Base-by-base conservation (phyloP, 2,329 filamentous ascomycete species). In the Nothophoma quercina region DNA sequence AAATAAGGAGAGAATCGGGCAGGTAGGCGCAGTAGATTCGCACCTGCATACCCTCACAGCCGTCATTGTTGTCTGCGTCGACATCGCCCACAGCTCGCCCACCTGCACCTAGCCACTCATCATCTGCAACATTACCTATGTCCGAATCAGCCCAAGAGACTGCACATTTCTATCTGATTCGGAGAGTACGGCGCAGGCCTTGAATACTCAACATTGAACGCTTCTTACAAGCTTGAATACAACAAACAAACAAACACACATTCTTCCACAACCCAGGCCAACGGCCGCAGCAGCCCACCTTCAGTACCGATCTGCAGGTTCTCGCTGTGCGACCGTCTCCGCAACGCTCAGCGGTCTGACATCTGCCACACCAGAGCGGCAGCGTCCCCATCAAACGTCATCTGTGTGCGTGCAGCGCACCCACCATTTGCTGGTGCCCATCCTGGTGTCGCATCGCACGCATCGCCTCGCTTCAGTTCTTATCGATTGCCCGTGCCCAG, bases 131-230 rank as follows among this genome's bases (percentile, higher is more conserved):
- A 35, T 36, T 28, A 47, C 50, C 62, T 64, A 73, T 73, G 70
- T 72, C 62, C 63, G 61, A 63, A 54, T 61, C 64, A 63, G 58
- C 62, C 51, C 55, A 58, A 48, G 64, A 55, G 35, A 59, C 54
- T 60, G 57, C 61, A 49, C 65, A 68, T 59, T 64, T 59, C 59
- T 67, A 64, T 59, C 61, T 70, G 63, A 71, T 71, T 63, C 63
- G 69, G 62, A 68, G 69, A 68, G 60, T 65, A 46, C 63, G 70
- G 62, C 70, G 69, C 59, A 67, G 63, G 41, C 57, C 62, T 45
- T 64, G 62, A 65, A 19, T 9, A 23, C 6, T 12, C 21, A 33
- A 4, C 41, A 22, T 21, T 15, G n/a, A 22, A 34, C 38, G 28
- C 23, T 19, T 16, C 33, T 10, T 9, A 15, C 3, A 19, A 22